A percentile compares a stretch with the other conserved stretches of the same genome.
These are phyloP conservation scores for Kluyveromyces wickerhamii DNA, from an alignment of 805 yeast species.

Conservation along the genomic window DNA sequence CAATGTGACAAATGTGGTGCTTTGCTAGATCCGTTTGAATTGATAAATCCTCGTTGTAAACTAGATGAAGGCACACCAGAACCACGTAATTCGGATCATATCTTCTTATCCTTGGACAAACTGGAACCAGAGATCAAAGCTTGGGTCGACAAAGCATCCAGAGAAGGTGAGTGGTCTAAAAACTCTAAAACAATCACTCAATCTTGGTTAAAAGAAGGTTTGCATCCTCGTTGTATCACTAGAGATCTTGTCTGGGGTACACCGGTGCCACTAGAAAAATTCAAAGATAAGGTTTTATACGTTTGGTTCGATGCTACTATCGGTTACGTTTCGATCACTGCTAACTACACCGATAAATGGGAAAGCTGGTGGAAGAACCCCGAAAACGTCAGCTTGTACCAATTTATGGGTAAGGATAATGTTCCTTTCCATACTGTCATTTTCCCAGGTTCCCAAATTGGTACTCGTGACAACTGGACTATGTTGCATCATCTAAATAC, in stretches of 20 bases:
- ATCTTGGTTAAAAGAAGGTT: constrained; percentile 91
- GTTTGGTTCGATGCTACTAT: constrained; percentile 99
- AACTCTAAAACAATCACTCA: constrained; percentile 83
- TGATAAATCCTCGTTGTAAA: constrained; percentile 93
- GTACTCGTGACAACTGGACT: constrained; percentile 87
- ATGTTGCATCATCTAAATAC: constrained; percentile 84
- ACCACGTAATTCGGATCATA: constrained; percentile 73
- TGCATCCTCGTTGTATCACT: constrained; percentile 90
- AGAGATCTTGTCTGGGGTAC: constrained; percentile 98
- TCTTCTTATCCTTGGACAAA: constrained; percentile 76
- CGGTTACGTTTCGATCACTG: constrained; percentile 94
- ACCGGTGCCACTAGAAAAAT: constrained; percentile 87
- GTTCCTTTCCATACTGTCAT: constrained; percentile 98
- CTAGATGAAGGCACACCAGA: constrained; percentile 78
- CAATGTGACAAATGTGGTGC: constrained; percentile 97
- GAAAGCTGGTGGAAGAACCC: constrained; percentile 91
- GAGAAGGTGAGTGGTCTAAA: constrained; percentile 82
- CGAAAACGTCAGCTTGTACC: constrained; percentile 80
- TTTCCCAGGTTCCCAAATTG: constrained; percentile 88
- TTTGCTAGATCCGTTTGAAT: constrained; percentile 84
- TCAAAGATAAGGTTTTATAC: constrained; percentile 82
- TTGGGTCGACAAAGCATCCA: constrained; percentile 67
- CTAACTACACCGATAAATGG: constrained; percentile 80
- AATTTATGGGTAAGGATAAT: constrained; percentile 99
- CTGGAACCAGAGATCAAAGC: constrained; percentile 64